Evolutionary conservation across 1,284 basidiomycete genomes (phyloP).

Genomic region (Ceratobasidium sp.): DNA sequence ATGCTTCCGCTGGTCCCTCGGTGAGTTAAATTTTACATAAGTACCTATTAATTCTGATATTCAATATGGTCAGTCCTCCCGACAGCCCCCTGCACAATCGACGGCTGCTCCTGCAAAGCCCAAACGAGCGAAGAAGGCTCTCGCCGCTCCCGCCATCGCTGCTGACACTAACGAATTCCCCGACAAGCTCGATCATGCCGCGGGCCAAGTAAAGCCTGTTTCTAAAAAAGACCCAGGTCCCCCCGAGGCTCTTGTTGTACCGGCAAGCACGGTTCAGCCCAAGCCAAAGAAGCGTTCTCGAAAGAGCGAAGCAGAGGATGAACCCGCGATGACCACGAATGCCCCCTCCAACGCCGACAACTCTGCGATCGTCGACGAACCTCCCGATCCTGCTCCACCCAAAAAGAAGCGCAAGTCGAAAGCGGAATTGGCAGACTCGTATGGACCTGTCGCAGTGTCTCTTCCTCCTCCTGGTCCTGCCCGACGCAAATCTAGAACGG

Average conservation of each 20-base stretch:
- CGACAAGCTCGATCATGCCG: neutral
- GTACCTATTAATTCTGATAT: neutral
- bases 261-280: neutral
- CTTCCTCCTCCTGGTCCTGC: constrained; percentile 22
- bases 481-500: neutral
- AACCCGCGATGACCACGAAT: neutral
- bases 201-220: neutral
- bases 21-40: neutral
- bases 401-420: constrained; percentile 35
- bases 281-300: constrained; percentile 23
- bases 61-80: neutral
- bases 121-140: constrained; percentile 20
- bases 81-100: neutral
- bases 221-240: constrained; percentile 6
- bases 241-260: neutral
- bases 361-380: neutral
- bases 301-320: constrained; percentile 5
- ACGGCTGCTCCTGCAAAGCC: constrained; percentile 16
- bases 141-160: constrained; percentile 3
- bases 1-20: neutral
- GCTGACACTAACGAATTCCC: neutral
- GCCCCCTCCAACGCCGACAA: neutral
- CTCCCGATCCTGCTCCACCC: neutral
- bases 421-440: neutral
- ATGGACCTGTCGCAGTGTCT: constrained; percentile 5